Conservation (phyloP, 2,329 filamentous ascomycete species). For the Emericellopsis atlantica region DNA sequence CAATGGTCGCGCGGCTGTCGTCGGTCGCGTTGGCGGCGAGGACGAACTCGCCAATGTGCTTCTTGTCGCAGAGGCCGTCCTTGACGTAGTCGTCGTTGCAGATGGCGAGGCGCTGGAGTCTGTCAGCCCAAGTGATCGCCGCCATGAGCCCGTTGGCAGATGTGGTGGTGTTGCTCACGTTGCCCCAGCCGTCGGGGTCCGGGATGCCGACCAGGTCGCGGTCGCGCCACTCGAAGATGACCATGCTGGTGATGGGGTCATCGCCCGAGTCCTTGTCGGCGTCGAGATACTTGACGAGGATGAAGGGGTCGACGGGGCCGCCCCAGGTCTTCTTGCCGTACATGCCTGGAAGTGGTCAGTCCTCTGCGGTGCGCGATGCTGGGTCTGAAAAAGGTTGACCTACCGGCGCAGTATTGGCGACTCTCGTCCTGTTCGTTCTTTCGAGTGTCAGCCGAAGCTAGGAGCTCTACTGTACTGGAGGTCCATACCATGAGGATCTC, state of each 20-base stretch:
- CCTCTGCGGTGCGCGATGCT: not conserved
- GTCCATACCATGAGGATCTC: constrained; percentile 43
- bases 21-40: constrained; percentile 64
- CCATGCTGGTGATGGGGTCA: constrained; percentile 68
- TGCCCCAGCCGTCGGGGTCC: constrained; percentile 41
- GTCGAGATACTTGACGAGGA: constrained; percentile 66
- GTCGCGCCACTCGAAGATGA: constrained; percentile 93
- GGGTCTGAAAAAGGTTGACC: no score
- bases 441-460: not conserved
- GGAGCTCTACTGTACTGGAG: no score
- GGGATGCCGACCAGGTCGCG: constrained; percentile 63
- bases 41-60: constrained; percentile 77
- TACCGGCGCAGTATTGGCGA: constrained; percentile 65
- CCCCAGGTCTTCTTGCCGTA: constrained; percentile 86
- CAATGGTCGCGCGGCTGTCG: constrained; percentile 56
- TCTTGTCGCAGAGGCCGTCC: constrained; percentile 58
- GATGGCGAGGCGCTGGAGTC: constrained; percentile 35
- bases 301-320: constrained; percentile 78
- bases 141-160: no score
- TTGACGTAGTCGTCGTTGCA: constrained; percentile 64
- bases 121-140: no score
- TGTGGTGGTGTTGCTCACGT: constrained; percentile 6
- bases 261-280: constrained; percentile 39
- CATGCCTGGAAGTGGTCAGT: constrained; percentile 53
- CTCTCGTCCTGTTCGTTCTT: constrained; percentile 68